These are phyloP conservation scores for Xylaria sp. DNA, from an alignment of 2,329 filamentous ascomycete genomes.

Conservation along the genomic window DNA sequence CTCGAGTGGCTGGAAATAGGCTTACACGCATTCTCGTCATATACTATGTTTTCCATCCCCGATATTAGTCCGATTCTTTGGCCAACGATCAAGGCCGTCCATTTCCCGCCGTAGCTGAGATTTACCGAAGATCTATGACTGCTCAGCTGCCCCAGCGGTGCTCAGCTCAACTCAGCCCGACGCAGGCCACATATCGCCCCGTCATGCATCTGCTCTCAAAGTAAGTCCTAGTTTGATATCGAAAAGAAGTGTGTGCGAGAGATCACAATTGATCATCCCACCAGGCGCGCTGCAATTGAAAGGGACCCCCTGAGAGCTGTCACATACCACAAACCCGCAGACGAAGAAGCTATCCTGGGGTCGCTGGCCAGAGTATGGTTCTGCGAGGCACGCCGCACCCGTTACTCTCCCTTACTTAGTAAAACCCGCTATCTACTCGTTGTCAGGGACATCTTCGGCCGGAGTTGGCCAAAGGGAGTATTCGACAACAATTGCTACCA, in stretches of 20 bases:
- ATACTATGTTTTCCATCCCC: conserved; percentile 4
- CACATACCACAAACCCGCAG: not conserved
- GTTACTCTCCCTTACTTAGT: too few species aligned
- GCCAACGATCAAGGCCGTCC: not conserved
- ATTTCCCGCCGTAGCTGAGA: conserved; percentile 25
- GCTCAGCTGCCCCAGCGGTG: conserved; percentile 24
- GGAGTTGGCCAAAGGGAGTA: too few species aligned
- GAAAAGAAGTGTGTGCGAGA: not conserved
- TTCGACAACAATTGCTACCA: not conserved
- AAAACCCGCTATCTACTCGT: too few species aligned
- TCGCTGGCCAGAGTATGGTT: not conserved
- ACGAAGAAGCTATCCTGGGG: not conserved
- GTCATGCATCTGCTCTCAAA: not conserved
- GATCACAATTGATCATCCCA: not conserved
- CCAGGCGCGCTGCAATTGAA: not conserved
- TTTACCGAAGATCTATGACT: conserved; percentile 4
- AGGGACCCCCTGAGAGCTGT: not conserved
- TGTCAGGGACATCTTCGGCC: too few species aligned
- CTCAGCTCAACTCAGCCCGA: conserved; percentile 29
- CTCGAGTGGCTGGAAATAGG: conserved; percentile 12
- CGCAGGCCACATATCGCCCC: not conserved
- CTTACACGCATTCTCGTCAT: conserved; percentile 28
- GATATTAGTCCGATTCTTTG: not conserved
- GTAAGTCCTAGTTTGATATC: not conserved
- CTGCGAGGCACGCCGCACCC: too few species aligned